These are phyloP conservation scores for Wilcoxina mikolae DNA, from an alignment of 495 filamentous ascomycete genomes.

Conservation along the genomic window DNA sequence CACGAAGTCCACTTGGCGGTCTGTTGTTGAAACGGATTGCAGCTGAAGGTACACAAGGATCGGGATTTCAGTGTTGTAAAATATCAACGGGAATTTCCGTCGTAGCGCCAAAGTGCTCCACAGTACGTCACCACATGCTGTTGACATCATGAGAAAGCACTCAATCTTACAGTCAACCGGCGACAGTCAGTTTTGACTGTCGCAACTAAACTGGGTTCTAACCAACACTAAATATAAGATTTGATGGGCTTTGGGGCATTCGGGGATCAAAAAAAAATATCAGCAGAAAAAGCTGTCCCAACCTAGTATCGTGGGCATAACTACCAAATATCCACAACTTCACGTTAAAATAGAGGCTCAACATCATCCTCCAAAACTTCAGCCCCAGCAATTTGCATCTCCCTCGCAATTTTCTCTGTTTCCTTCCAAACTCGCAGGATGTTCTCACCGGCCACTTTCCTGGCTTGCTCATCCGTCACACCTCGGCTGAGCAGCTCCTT, in stretches of 20 bases:
- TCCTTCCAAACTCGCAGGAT: conserved; percentile 60
- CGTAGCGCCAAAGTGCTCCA: too few species aligned
- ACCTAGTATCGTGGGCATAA: too few species aligned
- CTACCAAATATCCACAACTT: too few species aligned
- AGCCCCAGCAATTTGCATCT: conserved; percentile 46
- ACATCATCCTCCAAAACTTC: conserved; percentile 48
- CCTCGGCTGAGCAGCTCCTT: conserved; percentile 54
- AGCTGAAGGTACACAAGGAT: not conserved
- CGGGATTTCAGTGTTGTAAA: not conserved
- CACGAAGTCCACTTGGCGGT: not conserved
- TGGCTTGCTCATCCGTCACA: conserved; percentile 50
- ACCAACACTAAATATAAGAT: not conserved
- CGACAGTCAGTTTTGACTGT: not conserved
- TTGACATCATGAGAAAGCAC: not conserved
- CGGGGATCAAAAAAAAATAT: not conserved
- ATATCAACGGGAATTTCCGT: not conserved
- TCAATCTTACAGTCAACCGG: not conserved
- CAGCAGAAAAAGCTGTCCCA: too few species aligned
- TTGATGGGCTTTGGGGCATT: not conserved
- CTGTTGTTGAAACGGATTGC: not conserved
- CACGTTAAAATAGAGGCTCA: not conserved
- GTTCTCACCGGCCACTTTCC: conserved; percentile 57
- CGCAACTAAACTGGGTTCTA: not conserved
- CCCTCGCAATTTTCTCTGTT: conserved; percentile 48
- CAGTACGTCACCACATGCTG: too few species aligned